Conservation (phyloP, 768 basidiomycete species). For the Tylopilus subfusipes region DNA sequence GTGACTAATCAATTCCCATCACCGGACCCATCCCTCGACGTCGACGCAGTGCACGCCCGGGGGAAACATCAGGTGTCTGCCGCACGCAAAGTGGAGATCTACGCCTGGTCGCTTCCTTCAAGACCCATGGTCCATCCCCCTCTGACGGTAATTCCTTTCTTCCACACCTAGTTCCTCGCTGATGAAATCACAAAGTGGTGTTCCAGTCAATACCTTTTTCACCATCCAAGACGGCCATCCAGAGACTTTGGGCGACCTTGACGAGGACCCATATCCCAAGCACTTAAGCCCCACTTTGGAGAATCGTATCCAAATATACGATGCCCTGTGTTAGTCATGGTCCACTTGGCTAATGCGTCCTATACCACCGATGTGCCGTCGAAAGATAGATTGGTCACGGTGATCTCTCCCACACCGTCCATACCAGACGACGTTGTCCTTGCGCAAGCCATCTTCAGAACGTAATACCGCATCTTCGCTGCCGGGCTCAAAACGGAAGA, state of each 20-base stretch:
- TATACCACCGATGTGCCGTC: neutral
- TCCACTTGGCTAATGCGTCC: neutral
- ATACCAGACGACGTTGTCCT: neutral
- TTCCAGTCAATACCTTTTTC: neutral
- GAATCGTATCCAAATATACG: neutral
- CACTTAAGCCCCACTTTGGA: neutral
- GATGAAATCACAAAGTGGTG: neutral
- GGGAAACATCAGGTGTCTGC: neutral
- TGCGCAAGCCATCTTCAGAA: neutral
- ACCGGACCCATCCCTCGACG: neutral
- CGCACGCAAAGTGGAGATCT: neutral
- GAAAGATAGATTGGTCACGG: neutral
- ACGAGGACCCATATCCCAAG: neutral
- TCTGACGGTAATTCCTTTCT: neutral
- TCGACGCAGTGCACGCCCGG: neutral
- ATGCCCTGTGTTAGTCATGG: neutral
- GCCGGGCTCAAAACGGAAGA: neutral
- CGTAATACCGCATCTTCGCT: neutral
- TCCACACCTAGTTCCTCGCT: neutral
- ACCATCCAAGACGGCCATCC: neutral
- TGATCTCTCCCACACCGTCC: neutral
- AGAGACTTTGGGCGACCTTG: neutral
- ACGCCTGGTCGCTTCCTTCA: neutral
- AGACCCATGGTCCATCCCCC: neutral
- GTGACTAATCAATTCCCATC: slow-evolving; percentile 28